A percentile compares a stretch with the other conserved stretches of the same genome.
These are phyloP conservation scores for Spiromastix sp. DNA, from an alignment of 2,329 filamentous ascomycete species.

Conservation along the genomic window DNA sequence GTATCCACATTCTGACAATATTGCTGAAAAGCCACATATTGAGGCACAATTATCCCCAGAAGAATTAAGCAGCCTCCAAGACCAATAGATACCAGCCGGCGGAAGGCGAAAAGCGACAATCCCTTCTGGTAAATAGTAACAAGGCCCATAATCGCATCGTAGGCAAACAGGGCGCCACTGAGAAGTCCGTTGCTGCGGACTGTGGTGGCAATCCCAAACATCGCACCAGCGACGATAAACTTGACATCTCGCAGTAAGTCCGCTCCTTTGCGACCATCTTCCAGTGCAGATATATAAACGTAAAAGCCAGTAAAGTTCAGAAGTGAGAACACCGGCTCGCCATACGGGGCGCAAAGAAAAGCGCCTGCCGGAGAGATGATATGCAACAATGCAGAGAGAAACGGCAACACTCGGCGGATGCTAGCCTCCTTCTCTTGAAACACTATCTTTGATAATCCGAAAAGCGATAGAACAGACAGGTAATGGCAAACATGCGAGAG, in stretches of 20 bases:
- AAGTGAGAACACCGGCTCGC: slow-evolving; percentile 68
- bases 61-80: slow-evolving; percentile 59
- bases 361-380: slow-evolving; percentile 78
- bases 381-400: slow-evolving; percentile 63
- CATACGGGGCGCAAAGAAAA: slow-evolving; percentile 80
- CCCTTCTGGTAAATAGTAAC: slow-evolving; percentile 31
- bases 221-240: slow-evolving; percentile 52
- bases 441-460: slow-evolving; percentile 52
- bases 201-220: slow-evolving; percentile 62
- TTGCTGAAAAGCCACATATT: slow-evolving; percentile 60
- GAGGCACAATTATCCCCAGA: slow-evolving; percentile 59
- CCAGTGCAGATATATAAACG: slow-evolving; percentile 47
- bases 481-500: slow-evolving; percentile 69
- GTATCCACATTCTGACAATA: slow-evolving; percentile 47
- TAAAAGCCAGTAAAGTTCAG: slow-evolving; percentile 66
- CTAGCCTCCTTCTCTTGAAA: slow-evolving; percentile 29
- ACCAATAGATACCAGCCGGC: slow-evolving; percentile 49
- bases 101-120: slow-evolving; percentile 30
- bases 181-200: slow-evolving; percentile 81
- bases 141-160: slow-evolving; percentile 42
- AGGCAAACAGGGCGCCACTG: slow-evolving; percentile 65
- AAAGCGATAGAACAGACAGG: slow-evolving; percentile 61
- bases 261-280: slow-evolving; percentile 21
- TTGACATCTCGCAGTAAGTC: slow-evolving; percentile 32
- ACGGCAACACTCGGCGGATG: slow-evolving; percentile 24